Evolutionary conservation across 2,329 filamentous ascomycete species (phyloP).

Genomic region (Didymella lethalis): DNA sequence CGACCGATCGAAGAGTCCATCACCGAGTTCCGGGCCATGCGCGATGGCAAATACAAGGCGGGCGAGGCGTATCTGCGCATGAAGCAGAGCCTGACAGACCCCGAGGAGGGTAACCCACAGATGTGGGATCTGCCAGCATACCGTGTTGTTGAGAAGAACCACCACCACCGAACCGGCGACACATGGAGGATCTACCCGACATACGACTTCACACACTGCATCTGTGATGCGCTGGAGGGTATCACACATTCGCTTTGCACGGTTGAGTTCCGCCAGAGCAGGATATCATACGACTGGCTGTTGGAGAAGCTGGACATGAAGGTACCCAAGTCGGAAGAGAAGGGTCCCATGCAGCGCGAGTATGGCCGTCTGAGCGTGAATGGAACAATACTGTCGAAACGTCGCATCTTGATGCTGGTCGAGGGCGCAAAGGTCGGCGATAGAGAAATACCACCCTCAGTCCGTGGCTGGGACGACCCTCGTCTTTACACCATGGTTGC

Average conservation of each 20-base stretch:
- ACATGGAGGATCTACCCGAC: conserved; percentile 95
- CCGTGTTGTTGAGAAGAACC: conserved; percentile 75
- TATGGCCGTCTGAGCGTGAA: conserved; percentile 78
- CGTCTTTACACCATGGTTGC: conserved; percentile 87
- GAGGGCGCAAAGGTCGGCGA: conserved; percentile 62
- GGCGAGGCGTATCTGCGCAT: conserved; percentile 86
- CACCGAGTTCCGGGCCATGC: conserved; percentile 86
- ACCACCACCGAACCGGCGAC: conserved; percentile 80
- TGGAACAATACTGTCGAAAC: conserved; percentile 87
- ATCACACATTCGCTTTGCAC: conserved; percentile 95
- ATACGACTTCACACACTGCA: conserved; percentile 90
- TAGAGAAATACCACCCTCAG: conserved; percentile 59
- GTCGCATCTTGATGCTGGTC: conserved; percentile 82
- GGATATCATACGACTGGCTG: conserved; percentile 90
- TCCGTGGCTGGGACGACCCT: conserved; percentile 91
- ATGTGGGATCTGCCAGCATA: conserved; percentile 98
- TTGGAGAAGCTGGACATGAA: conserved; percentile 84
- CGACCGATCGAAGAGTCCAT: conserved; percentile 79
- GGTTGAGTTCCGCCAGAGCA: conserved; percentile 84
- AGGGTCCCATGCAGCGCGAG: conserved; percentile 85
- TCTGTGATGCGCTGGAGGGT: conserved; percentile 90
- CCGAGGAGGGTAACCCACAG: conserved; percentile 82
- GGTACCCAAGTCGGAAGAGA: conserved; percentile 65
- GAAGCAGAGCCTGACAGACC: conserved; percentile 76
- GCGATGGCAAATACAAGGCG: conserved; percentile 87